phyloP scores from a whole-genome alignment of 2,329 filamentous ascomycete species.

The Colletotrichum melonis region DNA sequence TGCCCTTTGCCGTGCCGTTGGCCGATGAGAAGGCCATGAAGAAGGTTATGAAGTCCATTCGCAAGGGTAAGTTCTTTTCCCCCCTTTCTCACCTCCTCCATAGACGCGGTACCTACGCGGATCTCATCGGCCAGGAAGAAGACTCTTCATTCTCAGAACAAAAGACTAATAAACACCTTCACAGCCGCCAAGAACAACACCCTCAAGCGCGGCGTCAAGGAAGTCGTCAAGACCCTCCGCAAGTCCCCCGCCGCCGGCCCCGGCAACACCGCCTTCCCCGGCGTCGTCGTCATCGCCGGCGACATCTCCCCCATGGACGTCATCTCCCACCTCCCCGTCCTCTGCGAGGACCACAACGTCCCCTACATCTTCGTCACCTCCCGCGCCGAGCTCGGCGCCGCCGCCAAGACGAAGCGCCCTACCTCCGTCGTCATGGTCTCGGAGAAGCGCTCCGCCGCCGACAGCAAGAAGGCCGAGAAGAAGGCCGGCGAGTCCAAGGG shows the following conservation, averaged over 20 bases:
- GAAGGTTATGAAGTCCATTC: conserved; percentile 68
- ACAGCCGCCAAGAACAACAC: conserved; percentile 94
- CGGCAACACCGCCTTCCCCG: conserved; percentile 71
- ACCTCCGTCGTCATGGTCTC: conserved; percentile 95
- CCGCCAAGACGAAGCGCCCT: conserved; percentile 93
- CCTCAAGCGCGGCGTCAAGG: conserved; percentile 97
- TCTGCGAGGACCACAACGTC: conserved; percentile 98
- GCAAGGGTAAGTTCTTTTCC: conserved; percentile 60
- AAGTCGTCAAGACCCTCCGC: conserved; percentile 97
- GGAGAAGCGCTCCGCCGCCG: conserved; percentile 63
- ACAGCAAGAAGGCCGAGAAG: conserved; percentile 56
- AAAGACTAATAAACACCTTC: conserved; percentile 26
- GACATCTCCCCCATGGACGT: conserved; percentile 99
- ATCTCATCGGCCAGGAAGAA: too few species aligned
- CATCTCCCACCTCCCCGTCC: conserved; percentile 96
- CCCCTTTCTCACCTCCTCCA: too few species aligned
- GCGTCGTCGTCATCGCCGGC: conserved; percentile 90
- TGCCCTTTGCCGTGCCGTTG: conserved; percentile 86
- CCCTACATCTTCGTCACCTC: conserved; percentile 96
- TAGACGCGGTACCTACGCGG: background rate
- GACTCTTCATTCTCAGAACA: background rate
- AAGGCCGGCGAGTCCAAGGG: conserved; percentile 53
- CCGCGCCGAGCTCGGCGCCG: conserved; percentile 92
- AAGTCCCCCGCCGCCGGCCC: conserved; percentile 83
- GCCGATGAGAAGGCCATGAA: conserved; percentile 81